Evolutionary conservation across 176 grass and related monocot genomes (phyloP), one percentile per base, ranked within the genome.

Genomic region (Avena atlantica): DNA sequence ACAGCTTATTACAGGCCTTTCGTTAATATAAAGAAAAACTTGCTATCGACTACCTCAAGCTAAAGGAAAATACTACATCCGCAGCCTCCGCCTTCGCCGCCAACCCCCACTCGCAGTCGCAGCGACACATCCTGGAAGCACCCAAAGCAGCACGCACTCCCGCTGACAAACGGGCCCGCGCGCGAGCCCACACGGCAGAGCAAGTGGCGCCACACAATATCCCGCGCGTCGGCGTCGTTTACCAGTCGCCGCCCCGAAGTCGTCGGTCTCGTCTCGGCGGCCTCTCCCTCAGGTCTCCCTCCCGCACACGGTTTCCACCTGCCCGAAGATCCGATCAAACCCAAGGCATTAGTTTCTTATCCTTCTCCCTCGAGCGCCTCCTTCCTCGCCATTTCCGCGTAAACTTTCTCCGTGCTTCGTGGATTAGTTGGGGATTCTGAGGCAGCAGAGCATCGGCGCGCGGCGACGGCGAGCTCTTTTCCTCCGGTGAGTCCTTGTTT

Each of bases 251-350:
- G 1, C 9, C n/a, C 25, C 81, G 59, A 31, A 59, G 81, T 90
- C 84, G 79, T 87, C 79, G 84, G 89, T 90, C 89, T 79, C 80
- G 66, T 90, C 89, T 83, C 85, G 66, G 11, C 61, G 20, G 19
- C 40, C 36, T 57, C 25, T 74, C 37, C 4, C 70, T 55, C n/a
- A 49, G 44, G 71, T 74, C 60, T 19, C 49, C 45, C 29, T 49
- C n/a, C 70, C 61, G 75, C 89, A 91, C 89, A 84, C 89, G 89
- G 85, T 87, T 91, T 91, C 86, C 89, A 76, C 81, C 45, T 4
- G 20, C 71, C 75, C 66, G 66, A 88, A 76, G 81, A 88, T 88
- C 50, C 59, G 69, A 88, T 70, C 89, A 91, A 80, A 91, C 16
- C 76, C 57, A 76, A 53, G 47, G 3, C 59, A 12, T 20, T 4